phyloP scores from a whole-genome alignment of 2,329 filamentous ascomycete genomes.

The Fonsecaea monophora region DNA sequence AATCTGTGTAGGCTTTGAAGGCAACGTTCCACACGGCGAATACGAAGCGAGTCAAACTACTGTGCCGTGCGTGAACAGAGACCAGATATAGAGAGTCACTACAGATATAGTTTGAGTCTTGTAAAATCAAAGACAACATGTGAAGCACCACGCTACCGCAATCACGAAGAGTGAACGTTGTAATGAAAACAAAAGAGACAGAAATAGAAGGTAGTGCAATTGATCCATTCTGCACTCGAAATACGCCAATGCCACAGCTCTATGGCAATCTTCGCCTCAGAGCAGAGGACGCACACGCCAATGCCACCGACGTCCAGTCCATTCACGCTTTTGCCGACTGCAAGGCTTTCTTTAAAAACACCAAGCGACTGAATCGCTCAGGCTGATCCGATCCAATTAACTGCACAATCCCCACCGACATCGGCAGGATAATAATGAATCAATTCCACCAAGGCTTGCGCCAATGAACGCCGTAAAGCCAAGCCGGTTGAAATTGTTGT shows the following conservation, averaged over 20 bases:
- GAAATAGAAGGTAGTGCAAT: neutral
- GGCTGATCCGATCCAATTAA: conserved; percentile 1
- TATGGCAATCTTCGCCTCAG: neutral
- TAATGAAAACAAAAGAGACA: neutral
- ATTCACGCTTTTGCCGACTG: neutral
- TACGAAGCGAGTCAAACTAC: too few species aligned
- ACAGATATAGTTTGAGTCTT: too few species aligned
- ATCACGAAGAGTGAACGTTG: too few species aligned
- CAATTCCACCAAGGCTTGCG: neutral
- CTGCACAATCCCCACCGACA: conserved; percentile 1
- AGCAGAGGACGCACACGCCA: neutral
- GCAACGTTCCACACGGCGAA: too few species aligned
- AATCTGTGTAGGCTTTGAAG: too few species aligned
- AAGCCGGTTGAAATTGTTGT: conserved; percentile 16
- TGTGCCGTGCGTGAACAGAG: too few species aligned
- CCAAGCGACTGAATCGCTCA: neutral
- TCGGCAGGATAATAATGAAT: neutral
- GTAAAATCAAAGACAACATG: too few species aligned
- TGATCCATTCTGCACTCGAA: conserved; percentile 4
- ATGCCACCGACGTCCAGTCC: neutral
- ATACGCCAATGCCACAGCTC: neutral
- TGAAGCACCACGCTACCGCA: too few species aligned
- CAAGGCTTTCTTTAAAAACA: neutral
- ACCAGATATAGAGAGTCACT: too few species aligned
- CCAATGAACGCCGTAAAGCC: conserved; percentile 12